Conservation (phyloP, 345 rosid genomes). For the Trapa incisa region DNA sequence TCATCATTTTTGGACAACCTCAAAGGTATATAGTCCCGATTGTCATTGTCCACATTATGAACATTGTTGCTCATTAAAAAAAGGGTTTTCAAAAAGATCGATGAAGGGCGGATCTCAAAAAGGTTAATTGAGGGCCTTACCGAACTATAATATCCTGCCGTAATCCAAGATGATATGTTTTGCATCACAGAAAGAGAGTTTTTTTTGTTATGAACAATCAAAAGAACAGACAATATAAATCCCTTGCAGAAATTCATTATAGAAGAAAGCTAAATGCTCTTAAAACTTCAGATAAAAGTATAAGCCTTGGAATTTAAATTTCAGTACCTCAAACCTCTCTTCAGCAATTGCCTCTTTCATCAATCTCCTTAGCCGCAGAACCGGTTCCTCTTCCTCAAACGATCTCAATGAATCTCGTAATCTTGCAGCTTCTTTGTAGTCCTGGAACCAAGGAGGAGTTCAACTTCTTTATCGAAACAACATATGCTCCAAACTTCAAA, state of each 20-base stretch:
- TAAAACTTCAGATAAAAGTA: neutral
- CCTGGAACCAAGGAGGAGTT: constrained; percentile 20
- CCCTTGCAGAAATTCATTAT: neutral
- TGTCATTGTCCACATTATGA: too few relatives aligned
- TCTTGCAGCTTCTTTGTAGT: constrained; percentile 62
- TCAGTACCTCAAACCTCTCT: constrained; percentile 51
- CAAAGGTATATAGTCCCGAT: too few relatives aligned
- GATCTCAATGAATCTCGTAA: constrained; percentile 46
- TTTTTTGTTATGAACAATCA: neutral
- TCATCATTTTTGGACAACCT: too few relatives aligned
- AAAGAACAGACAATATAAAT: neutral
- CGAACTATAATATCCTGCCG: too few relatives aligned
- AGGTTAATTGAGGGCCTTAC: too few relatives aligned
- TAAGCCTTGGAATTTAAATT: neutral
- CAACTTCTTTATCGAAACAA: neutral
- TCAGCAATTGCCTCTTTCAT: constrained; percentile 40
- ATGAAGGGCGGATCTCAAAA: too few relatives aligned
- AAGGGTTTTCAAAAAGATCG: too few relatives aligned
- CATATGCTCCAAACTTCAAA: neutral
- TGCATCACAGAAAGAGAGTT: neutral
- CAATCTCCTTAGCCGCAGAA: constrained; percentile 36
- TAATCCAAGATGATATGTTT: too few relatives aligned
- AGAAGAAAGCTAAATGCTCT: neutral
- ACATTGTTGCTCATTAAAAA: too few relatives aligned
- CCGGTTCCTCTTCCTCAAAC: constrained; percentile 63